phyloP scores from a whole-genome alignment of 2,329 filamentous ascomycete species.

The Juglanconis sp. region DNA sequence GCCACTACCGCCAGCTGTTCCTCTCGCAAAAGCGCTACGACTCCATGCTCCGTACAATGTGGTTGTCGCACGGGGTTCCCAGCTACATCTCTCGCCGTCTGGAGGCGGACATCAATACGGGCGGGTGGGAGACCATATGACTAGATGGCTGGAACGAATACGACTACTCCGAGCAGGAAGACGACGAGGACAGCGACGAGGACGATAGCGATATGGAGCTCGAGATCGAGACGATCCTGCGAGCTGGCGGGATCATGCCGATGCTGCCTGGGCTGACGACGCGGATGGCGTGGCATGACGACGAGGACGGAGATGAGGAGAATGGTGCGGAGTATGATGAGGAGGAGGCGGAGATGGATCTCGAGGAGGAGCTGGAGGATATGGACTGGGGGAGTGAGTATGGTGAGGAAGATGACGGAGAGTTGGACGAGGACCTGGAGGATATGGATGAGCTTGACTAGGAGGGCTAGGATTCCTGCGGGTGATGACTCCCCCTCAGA shows the following conservation, averaged over 20 bases:
- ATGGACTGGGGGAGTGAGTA: background rate
- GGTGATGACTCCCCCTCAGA: background rate
- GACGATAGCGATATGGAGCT: background rate
- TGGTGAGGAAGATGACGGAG: background rate
- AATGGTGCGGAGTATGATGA: background rate
- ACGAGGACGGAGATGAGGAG: background rate
- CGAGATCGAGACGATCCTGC: background rate
- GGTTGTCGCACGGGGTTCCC: conserved; percentile 82
- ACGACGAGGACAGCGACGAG: background rate
- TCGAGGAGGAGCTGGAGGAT: background rate
- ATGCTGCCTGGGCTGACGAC: background rate
- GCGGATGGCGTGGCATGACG: background rate
- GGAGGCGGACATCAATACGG: conserved; percentile 94
- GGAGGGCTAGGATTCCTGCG: background rate
- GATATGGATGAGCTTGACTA: background rate
- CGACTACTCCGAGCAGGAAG: background rate
- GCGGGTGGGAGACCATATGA: conserved; percentile 88
- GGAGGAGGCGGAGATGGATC: background rate
- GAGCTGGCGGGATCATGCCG: background rate
- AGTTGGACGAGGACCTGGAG: background rate
- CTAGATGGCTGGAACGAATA: conserved; percentile 14
- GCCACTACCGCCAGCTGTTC: conserved; percentile 83
- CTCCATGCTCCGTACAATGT: conserved; percentile 77
- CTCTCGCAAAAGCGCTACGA: conserved; percentile 94
- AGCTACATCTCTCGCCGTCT: conserved; percentile 85